These are phyloP conservation scores for Paramecium tetraurelia DNA, from an alignment of 73 alveolate genomes.

Conservation along the genomic window DNA sequence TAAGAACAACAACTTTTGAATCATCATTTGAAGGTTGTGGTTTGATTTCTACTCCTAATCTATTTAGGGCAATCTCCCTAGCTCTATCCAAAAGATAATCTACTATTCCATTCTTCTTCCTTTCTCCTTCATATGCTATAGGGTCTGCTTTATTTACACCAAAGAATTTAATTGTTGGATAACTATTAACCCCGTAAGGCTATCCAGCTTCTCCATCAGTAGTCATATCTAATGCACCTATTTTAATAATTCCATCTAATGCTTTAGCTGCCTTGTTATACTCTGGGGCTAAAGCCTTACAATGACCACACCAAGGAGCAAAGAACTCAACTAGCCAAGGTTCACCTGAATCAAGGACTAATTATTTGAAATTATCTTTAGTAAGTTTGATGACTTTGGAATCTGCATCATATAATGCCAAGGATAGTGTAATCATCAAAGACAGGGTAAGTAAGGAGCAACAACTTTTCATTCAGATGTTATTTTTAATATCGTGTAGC, in stretches of 20 bases:
- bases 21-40: conserved; percentile 53
- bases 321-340: conserved; percentile 76
- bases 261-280: conserved; percentile 93
- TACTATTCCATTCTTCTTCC: conserved; percentile 79
- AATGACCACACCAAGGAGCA: conserved; percentile 97
- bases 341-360: conserved; percentile 80
- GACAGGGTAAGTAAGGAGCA: not conserved
- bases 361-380: conserved; percentile 81
- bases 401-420: conserved; percentile 58
- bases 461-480: not conserved
- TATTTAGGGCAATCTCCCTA: conserved; percentile 66
- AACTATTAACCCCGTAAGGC: conserved; percentile 78
- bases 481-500: not conserved
- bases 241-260: conserved; percentile 83
- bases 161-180: conserved; percentile 88
- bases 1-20: conserved; percentile 72
- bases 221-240: conserved; percentile 90
- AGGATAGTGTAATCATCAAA: not conserved
- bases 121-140: conserved; percentile 70
- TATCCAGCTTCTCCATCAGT: conserved; percentile 69
- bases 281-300: conserved; percentile 88
- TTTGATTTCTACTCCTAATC: conserved; percentile 55
- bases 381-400: conserved; percentile 76
- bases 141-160: conserved; percentile 78
- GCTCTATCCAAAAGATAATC: conserved; percentile 74